Percentiles rank a stretch among this genome's conserved stretches.
These are phyloP conservation scores for Prunus armeniaca DNA, from an alignment of 306 rosid species.

Conservation along the genomic window DNA sequence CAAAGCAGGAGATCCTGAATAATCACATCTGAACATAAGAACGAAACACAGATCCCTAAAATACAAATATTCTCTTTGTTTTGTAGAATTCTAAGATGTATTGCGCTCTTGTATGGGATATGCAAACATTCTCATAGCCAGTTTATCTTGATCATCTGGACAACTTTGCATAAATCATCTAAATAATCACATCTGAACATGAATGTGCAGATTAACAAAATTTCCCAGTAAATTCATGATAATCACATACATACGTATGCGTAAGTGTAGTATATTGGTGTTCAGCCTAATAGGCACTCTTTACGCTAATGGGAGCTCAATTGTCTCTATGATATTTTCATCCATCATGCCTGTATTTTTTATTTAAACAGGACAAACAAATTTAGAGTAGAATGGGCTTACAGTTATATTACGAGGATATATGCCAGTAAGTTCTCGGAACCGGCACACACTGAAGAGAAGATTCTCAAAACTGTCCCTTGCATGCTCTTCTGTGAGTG, in stretches of 20 bases:
- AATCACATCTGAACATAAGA: too few relatives aligned
- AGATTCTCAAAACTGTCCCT: conserved; percentile 97
- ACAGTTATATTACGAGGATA: conserved; percentile 87
- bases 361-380: not conserved
- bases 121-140: too few relatives aligned
- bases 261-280: not conserved
- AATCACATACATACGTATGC: too few relatives aligned
- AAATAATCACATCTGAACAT: too few relatives aligned
- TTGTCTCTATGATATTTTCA: conserved; percentile 6
- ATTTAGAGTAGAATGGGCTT: conserved; percentile 25
- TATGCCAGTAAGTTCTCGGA: conserved; percentile 84
- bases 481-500: conserved; percentile 96
- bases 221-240: too few relatives aligned
- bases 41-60: too few relatives aligned
- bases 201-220: too few relatives aligned
- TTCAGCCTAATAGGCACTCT: not conserved
- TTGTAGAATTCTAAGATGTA: too few relatives aligned
- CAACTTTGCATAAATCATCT: too few relatives aligned
- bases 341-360: not conserved
- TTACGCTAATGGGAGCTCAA: not conserved
- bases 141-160: too few relatives aligned
- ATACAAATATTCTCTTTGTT: too few relatives aligned
- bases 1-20: not conserved
- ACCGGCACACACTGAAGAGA: conserved; percentile 83
- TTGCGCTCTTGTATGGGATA: too few relatives aligned